Base-by-base conservation (phyloP, 495 filamentous ascomycete species). In the Hypoxylon intermedium region DNA sequence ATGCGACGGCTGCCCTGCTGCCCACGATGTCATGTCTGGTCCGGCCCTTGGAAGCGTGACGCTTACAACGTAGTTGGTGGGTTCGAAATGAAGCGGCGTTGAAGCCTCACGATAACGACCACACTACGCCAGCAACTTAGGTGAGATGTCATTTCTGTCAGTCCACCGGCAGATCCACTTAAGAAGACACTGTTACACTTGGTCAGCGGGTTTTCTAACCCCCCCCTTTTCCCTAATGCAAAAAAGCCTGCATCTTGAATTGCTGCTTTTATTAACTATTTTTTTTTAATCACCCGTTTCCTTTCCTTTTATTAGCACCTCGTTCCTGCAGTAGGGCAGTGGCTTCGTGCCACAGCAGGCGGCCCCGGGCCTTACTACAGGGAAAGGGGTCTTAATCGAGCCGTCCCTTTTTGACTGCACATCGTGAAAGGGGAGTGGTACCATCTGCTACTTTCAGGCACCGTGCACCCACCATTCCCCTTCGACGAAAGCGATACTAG, bases 251-350 rank as follows among this genome's bases (percentile, higher is more conserved):
- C 51, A 40, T 60, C 33, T 42, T 48, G 45, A 46, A 40, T 31
- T 53, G 37, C 42, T 63, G 12, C 52, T 21, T 30, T 58, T 53
- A 53, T 9, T 6, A 23, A 23, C 30, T 30, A 15, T 30, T 45
- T 24, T 5, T 24, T 48, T 48, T 47, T 31, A 31, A 54, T 28
- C 23, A 30, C 24, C 49, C 31, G 46, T 40, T 48, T 55, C 45
- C 34, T 53, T 44, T 60, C 52, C 62, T 65, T 65, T 65, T 60
- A 65, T 65, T 65, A 65, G 52, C 52, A 56, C 38, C 52, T 50
- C 56, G 62, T 65, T 65, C 62, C 62, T 65, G 62, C 62, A 65
- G 62, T 65, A 65, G 62, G 62, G 62, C 45, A 60, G 44, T 57
- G 51, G 28, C 36, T 57, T 44, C 47, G 62, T 65, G 52, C 38